phyloP scores from a whole-genome alignment of 148 eudicot genomes.

The Rhododendron henanense region DNA sequence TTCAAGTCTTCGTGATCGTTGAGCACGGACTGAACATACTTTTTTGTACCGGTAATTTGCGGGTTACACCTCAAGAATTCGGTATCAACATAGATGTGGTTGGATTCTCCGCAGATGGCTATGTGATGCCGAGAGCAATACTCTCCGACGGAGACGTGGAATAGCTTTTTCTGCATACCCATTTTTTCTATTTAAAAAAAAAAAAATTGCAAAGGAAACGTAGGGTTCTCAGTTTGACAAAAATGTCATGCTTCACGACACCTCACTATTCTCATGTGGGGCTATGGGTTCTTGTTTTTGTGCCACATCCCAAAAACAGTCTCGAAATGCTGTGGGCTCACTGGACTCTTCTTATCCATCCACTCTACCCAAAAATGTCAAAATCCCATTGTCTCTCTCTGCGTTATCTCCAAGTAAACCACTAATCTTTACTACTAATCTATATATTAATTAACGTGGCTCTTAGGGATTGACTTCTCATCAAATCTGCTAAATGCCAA shows the following conservation, averaged over 20 bases:
- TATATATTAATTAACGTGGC: neutral
- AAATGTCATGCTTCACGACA: conserved; percentile 13
- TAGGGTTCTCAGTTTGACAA: neutral
- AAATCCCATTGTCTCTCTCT: neutral
- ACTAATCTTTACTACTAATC: neutral
- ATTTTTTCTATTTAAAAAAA: too few species aligned
- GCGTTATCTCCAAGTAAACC: neutral
- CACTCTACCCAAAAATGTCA: neutral
- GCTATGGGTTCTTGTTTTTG: neutral
- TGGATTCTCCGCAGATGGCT: neutral
- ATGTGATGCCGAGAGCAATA: neutral
- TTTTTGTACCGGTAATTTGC: neutral
- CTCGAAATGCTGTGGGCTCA: neutral
- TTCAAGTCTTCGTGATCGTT: neutral
- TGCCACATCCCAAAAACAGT: neutral
- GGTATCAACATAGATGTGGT: neutral
- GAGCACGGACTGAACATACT: neutral
- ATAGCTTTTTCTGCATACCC: neutral
- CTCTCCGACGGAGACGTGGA: neutral
- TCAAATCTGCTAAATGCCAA: neutral
- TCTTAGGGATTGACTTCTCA: neutral
- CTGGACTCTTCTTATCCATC: neutral
- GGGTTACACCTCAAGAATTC: neutral
- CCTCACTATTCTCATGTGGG: conserved; percentile 7
- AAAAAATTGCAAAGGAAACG: neutral